Conservation (phyloP, 345 rosid genomes). For the Moringa oleifera region DNA sequence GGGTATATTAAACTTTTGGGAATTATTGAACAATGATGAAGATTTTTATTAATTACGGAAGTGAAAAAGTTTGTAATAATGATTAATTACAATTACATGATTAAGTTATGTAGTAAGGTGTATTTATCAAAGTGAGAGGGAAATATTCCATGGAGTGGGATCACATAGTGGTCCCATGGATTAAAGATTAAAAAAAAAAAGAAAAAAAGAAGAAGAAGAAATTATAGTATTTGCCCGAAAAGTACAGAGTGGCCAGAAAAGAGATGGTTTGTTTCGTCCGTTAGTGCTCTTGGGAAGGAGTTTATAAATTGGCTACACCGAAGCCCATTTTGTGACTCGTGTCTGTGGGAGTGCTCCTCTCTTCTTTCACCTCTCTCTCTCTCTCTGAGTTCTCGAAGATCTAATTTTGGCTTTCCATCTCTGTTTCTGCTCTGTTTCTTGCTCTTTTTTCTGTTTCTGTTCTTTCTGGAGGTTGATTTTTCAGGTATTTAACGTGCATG, state of each 20-base stretch:
- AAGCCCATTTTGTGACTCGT: constrained; percentile 16
- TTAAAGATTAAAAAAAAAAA: constrained; percentile 3
- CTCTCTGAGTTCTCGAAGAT: constrained; percentile 7
- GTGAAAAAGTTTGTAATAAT: no score
- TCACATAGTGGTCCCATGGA: constrained; percentile 7
- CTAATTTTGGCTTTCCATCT: constrained; percentile 14
- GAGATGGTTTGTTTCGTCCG: constrained; percentile 28
- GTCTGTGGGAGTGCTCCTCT: constrained; percentile 29
- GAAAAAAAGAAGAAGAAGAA: background rate
- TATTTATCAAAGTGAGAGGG: background rate
- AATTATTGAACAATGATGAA: no score
- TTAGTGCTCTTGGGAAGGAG: constrained; percentile 18
- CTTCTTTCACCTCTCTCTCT: constrained; percentile 12
- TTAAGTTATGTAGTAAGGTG: no score
- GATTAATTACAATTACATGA: no score
- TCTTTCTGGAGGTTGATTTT: background rate
- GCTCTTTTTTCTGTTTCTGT: background rate
- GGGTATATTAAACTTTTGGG: no score
- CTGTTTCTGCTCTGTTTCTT: constrained; percentile 25
- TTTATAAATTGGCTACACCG: constrained; percentile 37
- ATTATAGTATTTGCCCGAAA: constrained; percentile 25
- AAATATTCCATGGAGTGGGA: constrained; percentile 10
- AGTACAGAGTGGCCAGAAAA: constrained; percentile 39
- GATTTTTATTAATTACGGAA: no score
- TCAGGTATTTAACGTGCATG: background rate